phyloP scores from a whole-genome alignment of 768 basidiomycete genomes.

The Pulveroboletus ravenelii region DNA sequence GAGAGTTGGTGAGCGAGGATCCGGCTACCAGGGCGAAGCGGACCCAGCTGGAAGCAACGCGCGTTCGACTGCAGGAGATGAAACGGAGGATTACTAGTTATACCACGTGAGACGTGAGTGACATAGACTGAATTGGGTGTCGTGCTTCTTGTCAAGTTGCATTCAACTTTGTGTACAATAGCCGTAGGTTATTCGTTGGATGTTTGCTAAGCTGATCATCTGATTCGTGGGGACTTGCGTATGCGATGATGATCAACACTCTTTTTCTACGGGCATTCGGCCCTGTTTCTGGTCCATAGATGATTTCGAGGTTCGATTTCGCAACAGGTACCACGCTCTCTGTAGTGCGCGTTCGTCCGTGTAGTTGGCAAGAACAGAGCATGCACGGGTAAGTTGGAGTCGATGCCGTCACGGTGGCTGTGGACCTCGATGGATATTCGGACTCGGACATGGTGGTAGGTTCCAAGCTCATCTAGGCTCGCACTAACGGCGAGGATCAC shows the following conservation, averaged over 20 bases:
- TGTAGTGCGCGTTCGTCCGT: constrained; percentile 21
- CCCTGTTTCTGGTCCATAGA: constrained; percentile 5
- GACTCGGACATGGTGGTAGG: constrained; percentile 16
- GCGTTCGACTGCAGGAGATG: constrained; percentile 36
- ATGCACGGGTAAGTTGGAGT: constrained; percentile 22
- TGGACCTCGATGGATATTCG: constrained; percentile 22
- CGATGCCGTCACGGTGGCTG: constrained; percentile 12
- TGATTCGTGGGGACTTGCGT: too few relatives aligned
- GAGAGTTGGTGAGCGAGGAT: constrained; percentile 44
- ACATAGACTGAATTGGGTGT: too few relatives aligned
- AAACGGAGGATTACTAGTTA: constrained; percentile 33
- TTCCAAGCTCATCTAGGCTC: background rate
- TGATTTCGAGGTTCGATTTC: constrained; percentile 18
- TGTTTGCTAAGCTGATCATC: too few relatives aligned
- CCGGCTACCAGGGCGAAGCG: constrained; percentile 34
- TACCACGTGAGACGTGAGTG: constrained; percentile 13
- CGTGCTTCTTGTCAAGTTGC: too few relatives aligned
- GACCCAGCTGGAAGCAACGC: background rate
- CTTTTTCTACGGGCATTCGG: too few relatives aligned
- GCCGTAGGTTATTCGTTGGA: too few relatives aligned
- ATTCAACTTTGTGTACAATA: too few relatives aligned
- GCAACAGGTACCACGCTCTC: constrained; percentile 14
- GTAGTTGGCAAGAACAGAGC: constrained; percentile 27
- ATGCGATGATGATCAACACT: too few relatives aligned
- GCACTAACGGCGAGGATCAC: background rate